Percentiles rank a stretch among this genome's conserved stretches.
Evolutionary conservation across 179 eudicot genomes (phyloP).

Genomic region (Sideroxylon spinosum): DNA sequence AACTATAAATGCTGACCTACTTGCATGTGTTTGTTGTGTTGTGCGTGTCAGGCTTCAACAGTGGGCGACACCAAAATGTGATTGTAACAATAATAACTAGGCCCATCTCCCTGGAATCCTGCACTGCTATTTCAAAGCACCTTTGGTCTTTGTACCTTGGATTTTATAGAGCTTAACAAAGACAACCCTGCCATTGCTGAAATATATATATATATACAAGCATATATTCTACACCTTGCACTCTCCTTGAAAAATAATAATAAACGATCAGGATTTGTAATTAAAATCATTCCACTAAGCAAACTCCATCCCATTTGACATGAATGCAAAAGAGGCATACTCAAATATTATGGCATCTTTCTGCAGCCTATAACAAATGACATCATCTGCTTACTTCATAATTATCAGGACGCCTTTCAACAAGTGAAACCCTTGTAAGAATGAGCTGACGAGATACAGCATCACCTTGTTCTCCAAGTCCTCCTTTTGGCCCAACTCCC

Average conservation of each 20-base stretch:
- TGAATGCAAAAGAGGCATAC: constrained; percentile 1
- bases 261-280: neutral
- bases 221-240: neutral
- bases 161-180: neutral
- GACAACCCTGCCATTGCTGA: neutral
- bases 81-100: too few species aligned
- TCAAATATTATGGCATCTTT: neutral
- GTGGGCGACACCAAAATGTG: too few species aligned
- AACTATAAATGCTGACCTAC: too few species aligned
- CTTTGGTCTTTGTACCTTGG: neutral
- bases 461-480: constrained; percentile 94
- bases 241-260: neutral
- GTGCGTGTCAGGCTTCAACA: too few species aligned
- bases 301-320: neutral
- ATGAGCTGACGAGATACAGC: constrained; percentile 91
- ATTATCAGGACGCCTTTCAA: constrained; percentile 94
- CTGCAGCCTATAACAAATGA: constrained; percentile 4
- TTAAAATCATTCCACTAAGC: neutral
- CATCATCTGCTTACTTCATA: constrained; percentile 67
- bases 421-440: constrained; percentile 83
- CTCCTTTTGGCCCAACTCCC: constrained; percentile 90
- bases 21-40: too few species aligned
- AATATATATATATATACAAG: neutral
- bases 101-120: too few species aligned
- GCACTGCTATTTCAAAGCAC: neutral